These are phyloP conservation scores for Suillus occidentalis DNA, from an alignment of 768 basidiomycete genomes.

Conservation along the genomic window DNA sequence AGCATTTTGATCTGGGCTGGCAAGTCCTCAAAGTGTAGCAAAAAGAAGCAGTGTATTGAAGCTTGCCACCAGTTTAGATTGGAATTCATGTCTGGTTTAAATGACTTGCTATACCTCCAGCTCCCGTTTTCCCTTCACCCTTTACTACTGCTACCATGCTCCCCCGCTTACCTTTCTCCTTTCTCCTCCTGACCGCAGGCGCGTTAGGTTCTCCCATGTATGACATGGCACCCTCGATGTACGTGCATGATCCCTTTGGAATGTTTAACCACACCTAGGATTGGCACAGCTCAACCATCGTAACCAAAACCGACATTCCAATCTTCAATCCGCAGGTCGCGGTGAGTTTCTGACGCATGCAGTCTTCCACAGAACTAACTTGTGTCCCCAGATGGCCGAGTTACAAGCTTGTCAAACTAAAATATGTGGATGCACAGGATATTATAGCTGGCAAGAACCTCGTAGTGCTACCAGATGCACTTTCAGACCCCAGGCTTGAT, in stretches of 20 bases:
- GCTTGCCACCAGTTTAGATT: not conserved
- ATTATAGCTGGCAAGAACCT: not conserved
- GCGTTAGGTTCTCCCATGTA: slow-evolving; percentile 17
- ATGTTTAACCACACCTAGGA: not conserved
- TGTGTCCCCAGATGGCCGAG: not conserved
- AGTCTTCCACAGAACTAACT: not conserved
- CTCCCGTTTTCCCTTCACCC: not conserved
- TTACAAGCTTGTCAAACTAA: not conserved
- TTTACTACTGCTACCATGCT: slow-evolving; percentile 11
- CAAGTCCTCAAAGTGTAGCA: not conserved
- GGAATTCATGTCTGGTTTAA: not conserved
- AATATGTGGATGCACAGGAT: not conserved
- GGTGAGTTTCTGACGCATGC: not conserved
- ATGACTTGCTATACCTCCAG: slow-evolving; percentile 22
- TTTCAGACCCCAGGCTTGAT: not conserved
- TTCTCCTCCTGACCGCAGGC: slow-evolving; percentile 11
- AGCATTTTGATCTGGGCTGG: not conserved
- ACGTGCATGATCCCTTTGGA: not conserved
- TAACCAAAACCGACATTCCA: not conserved
- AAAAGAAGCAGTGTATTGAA: not conserved
- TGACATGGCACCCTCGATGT: not conserved
- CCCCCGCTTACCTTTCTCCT: slow-evolving; percentile 1
- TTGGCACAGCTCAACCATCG: not conserved
- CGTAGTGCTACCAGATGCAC: not conserved
- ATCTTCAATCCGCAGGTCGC: not conserved